Evolutionary conservation across 495 filamentous ascomycete genomes (phyloP).

Genomic region (Tuber brumale): DNA sequence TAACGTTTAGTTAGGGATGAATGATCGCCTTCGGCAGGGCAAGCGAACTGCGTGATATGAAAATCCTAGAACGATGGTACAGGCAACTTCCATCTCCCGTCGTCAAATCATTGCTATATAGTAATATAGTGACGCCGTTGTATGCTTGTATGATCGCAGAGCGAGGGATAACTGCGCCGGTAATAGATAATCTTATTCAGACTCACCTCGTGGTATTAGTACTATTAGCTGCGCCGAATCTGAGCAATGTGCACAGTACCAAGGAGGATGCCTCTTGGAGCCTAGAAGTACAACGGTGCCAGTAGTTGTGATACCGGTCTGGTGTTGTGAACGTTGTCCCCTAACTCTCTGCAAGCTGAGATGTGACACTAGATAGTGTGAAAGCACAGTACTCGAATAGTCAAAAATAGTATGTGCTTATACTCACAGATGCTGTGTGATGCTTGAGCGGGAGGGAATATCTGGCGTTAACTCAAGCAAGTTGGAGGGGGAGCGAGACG

Average conservation of each 20-base stretch:
- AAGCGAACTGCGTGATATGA: not conserved
- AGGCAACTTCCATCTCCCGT: not conserved
- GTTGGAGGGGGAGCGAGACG: not conserved
- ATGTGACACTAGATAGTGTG: not conserved
- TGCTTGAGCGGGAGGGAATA: not conserved
- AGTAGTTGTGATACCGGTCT: not conserved
- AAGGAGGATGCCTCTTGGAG: not conserved
- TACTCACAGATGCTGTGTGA: not conserved
- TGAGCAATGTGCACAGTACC: not conserved
- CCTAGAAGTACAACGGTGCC: not conserved
- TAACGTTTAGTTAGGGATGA: constrained; percentile 1
- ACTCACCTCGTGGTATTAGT: not conserved
- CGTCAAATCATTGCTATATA: not conserved
- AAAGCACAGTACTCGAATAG: not conserved
- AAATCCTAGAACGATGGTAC: not conserved
- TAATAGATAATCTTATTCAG: not conserved
- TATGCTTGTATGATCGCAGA: not conserved
- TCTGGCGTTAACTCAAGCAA: not conserved
- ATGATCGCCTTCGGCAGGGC: not conserved
- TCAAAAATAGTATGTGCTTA: not conserved
- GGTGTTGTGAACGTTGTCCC: not conserved
- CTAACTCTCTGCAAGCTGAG: not conserved
- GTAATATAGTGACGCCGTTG: not conserved
- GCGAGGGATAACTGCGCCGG: not conserved
- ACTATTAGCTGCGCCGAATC: not conserved